phyloP scores from a whole-genome alignment of 305 asterid species.

The Plantago rigida region DNA sequence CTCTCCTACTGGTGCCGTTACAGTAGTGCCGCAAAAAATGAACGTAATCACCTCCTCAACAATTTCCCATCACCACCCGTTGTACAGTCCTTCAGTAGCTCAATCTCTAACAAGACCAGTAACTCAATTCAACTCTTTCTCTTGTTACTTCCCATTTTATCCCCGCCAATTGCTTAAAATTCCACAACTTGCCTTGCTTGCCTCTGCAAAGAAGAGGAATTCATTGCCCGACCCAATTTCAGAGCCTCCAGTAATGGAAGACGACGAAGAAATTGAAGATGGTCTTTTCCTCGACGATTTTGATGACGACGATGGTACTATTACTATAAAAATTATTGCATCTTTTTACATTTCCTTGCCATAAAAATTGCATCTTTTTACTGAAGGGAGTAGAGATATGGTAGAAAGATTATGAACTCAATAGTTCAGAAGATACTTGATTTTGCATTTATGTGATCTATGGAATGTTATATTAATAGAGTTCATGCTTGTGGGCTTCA shows the following conservation, averaged over 20 bases:
- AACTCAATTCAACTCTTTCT: neutral
- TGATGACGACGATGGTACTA: neutral
- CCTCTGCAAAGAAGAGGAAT: neutral
- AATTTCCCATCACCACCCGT: neutral
- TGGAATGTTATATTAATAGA: too few species aligned
- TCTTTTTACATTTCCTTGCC: neutral
- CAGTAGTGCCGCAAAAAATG: neutral
- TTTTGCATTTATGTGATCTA: too few species aligned
- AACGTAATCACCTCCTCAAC: neutral
- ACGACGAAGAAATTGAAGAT: neutral
- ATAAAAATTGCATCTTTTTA: too few species aligned
- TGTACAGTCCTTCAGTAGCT: neutral
- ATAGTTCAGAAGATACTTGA: too few species aligned
- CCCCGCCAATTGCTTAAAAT: neutral
- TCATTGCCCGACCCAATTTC: neutral
- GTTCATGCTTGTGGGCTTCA: too few species aligned
- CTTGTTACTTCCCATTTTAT: neutral
- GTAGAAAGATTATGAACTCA: too few species aligned
- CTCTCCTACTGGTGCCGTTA: too few species aligned
- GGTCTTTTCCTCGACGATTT: neutral
- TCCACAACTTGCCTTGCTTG: neutral
- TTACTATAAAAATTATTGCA: neutral
- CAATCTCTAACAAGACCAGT: neutral
- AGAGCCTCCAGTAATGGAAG: neutral
- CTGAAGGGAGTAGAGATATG: too few species aligned